Percentiles rank a stretch among this genome's conserved stretches.
Conservation (phyloP, 2,329 filamentous ascomycete species). For the Zasmidium cellare region DNA sequence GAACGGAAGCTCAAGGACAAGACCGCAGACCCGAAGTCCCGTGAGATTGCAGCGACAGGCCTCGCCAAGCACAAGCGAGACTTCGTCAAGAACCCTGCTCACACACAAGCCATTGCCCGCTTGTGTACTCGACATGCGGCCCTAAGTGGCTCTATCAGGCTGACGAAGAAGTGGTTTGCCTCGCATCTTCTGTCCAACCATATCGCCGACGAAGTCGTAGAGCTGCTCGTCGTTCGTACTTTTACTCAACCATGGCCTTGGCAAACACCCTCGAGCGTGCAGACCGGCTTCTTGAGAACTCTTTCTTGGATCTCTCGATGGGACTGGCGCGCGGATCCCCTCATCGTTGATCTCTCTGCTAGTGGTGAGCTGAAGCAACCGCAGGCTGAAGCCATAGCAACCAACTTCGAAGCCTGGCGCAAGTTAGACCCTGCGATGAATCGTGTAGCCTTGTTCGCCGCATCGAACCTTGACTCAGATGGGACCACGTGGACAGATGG, state of each 20-base stretch:
- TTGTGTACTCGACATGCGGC: constrained; percentile 78
- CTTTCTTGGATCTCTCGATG: constrained; percentile 78
- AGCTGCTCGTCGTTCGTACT: constrained; percentile 74
- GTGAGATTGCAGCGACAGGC: constrained; percentile 68
- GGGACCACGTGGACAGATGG: constrained; percentile 80
- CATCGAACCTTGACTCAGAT: constrained; percentile 73
- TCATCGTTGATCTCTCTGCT: constrained; percentile 69
- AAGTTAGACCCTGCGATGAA: constrained; percentile 89
- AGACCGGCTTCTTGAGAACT: constrained; percentile 78
- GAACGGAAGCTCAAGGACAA: constrained; percentile 78
- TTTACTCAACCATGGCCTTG: constrained; percentile 85
- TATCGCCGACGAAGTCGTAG: constrained; percentile 76
- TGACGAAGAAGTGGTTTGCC: constrained; percentile 88
- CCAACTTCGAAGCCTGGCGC: constrained; percentile 79
- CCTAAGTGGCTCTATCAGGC: constrained; percentile 77
- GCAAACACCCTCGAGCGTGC: constrained; percentile 71
- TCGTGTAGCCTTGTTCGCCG: constrained; percentile 75
- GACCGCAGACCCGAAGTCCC: constrained; percentile 61
- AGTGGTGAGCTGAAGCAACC: constrained; percentile 53
- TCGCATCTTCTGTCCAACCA: constrained; percentile 77
- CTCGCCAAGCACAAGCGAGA: constrained; percentile 70
- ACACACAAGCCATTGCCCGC: constrained; percentile 78
- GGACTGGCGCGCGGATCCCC: constrained; percentile 85
- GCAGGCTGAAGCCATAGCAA: constrained; percentile 63
- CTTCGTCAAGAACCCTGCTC: constrained; percentile 71